Base-by-base conservation (phyloP, 2,329 filamentous ascomycete genomes). In the Claviceps arundinis region DNA sequence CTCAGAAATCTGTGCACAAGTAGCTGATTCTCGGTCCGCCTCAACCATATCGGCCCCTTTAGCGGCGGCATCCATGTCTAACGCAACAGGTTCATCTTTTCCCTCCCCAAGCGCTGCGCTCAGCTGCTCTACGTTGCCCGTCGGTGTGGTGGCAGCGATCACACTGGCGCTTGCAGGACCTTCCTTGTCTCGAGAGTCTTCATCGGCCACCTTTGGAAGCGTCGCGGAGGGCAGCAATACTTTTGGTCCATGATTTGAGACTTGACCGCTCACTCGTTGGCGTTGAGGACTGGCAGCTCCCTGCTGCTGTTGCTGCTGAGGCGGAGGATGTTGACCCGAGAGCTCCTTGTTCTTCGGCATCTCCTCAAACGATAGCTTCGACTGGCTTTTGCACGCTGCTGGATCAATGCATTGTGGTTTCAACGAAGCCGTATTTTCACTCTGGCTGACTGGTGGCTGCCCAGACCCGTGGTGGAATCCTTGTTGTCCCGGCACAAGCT, bases 311-410 rank as follows among this genome's bases (percentile, higher is more conserved):
- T 43, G 41, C 41, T 43, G 41, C 41, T 24, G 6, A n/a, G n/a
- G 44, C 14, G 26, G 44, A 17, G 26, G 3, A 11, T 34, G 24
- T 46, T 26, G 24, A 17, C 5, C 38, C 9, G 37, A 16, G 11
- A 47, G 38, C 4, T 56, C 56, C 3, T 51, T 49, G 41, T 55
- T 54, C 5, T 50, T 46, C 34, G 64, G 30, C 0, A 54, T 55
- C 45, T 65, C 63, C 42, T 67, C 65, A 1, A 57, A 58, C 2
- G 60, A 57, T 8, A 60, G 60, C 52, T 68, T 67, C 6, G 61
- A 63, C 49, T 63, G 64, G 5, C 47, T 26, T 43, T 53, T 34
- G 26, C 45, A 49, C 26, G 57, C 56, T 16, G 38, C 34, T 19
- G 50, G n/a, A 13, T 55, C 37, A 4, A 41, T 3, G 13, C 37